phyloP scores from a whole-genome alignment of 2,329 filamentous ascomycete species.

The Hypoxylon sp. region DNA sequence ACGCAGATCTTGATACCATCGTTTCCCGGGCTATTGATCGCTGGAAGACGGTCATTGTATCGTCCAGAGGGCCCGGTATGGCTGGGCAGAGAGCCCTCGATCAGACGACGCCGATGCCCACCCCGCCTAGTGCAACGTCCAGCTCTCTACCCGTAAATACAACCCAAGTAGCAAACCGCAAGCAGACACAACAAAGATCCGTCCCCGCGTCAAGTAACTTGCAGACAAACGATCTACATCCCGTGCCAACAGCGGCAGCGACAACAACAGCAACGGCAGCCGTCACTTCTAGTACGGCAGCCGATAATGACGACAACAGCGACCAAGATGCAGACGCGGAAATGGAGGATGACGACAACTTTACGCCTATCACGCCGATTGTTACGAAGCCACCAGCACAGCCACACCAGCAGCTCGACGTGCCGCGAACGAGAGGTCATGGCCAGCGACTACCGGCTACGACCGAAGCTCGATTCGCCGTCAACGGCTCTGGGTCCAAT shows the following conservation, averaged over 20 bases:
- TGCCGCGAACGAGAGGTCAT: constrained; percentile 56
- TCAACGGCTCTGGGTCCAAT: constrained; percentile 56
- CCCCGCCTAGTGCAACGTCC: constrained; percentile 42
- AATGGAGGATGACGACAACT: constrained; percentile 71
- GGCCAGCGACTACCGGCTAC: constrained; percentile 50
- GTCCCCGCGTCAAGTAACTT: constrained; percentile 29
- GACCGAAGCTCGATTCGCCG: constrained; percentile 56
- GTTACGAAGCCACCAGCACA: constrained; percentile 53
- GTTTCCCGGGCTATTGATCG: constrained; percentile 68
- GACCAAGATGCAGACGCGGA: constrained; percentile 58
- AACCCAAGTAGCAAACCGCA: constrained; percentile 35
- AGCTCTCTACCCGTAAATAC: constrained; percentile 27
- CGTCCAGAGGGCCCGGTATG: constrained; percentile 62
- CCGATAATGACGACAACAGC: constrained; percentile 61
- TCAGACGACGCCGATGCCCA: constrained; percentile 45
- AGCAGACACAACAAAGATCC: constrained; percentile 41
- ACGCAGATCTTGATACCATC: constrained; percentile 63
- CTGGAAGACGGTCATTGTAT: constrained; percentile 72
- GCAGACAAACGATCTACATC: constrained; percentile 23
- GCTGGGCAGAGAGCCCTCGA: constrained; percentile 63
- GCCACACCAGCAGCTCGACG: constrained; percentile 57
- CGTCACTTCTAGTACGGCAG: constrained; percentile 52
- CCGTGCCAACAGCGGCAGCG: constrained; percentile 33
- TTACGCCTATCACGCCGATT: constrained; percentile 61
- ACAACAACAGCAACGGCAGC: constrained; percentile 39